Base-by-base conservation (phyloP, 2,329 filamentous ascomycete species). In the Fusarium decemcellulare region DNA sequence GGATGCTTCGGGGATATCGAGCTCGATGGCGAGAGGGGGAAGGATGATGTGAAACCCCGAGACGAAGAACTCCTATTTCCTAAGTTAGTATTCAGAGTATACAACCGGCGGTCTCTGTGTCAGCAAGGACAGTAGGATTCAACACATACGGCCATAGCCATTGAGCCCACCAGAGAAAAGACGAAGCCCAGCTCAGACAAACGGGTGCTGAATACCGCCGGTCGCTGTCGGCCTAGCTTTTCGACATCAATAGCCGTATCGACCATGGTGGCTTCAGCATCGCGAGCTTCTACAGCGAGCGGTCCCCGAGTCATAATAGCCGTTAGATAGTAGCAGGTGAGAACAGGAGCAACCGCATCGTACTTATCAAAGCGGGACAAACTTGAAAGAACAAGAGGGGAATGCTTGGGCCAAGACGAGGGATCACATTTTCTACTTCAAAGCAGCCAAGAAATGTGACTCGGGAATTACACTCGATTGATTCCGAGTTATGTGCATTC, bases 21-120 rank as follows among this genome's bases (percentile, higher is more conserved):
- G 57, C 57, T 59, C 57, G 4, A 30, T 59, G 18, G 39, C 39
- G 7, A 59, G n/a, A 18, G 57, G 37, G 3, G 57, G 57, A 3
- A 59, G 57, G 18, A 59, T 59, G 37, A 59, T 32, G 15, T 37
- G 37, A 18, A 59, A 59, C 18, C 57, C 57, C 2, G 57, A 59
- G 30, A 59, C 48, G 14, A 59, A 59, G 16, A 54, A 59, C 46
- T 59, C 57, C 47, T 61, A 29, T 36, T 51, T 15, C n/a, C 6
- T 15, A 27, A 23, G 48, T 51, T 6, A 51, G 15, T 8, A 16
- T 5, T 15, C 34, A 16, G 27, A 51, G 12, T n/a, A 16, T 5
- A 29, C 37, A 27, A n/a, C 12, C 16, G 10, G 30, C 10, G 6
- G 30, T 34, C 30, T 10, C 10, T 10, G 30, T 6, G 7, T 34